Conservation (phyloP, 2,329 filamentous ascomycete genomes). For the Neonectria sp. region DNA sequence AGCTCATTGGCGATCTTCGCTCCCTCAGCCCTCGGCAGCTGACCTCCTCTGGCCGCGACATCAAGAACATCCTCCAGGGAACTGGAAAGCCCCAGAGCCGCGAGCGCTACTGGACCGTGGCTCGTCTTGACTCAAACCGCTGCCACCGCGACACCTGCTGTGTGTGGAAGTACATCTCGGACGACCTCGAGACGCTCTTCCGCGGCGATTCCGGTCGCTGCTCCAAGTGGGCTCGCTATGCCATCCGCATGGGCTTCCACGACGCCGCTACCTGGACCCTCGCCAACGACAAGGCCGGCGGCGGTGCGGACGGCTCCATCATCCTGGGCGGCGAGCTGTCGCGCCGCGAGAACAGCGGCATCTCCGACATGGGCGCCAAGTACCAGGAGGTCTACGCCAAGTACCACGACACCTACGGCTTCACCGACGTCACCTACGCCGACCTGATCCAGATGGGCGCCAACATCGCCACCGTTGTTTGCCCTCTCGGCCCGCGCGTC, state of each 20-base stretch:
- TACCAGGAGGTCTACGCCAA: constrained; percentile 58
- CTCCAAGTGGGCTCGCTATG: constrained; percentile 59
- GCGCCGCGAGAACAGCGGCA: constrained; percentile 62
- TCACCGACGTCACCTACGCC: constrained; percentile 62
- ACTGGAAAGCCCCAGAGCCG: constrained; percentile 47
- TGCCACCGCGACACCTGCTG: constrained; percentile 60
- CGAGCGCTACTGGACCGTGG: constrained; percentile 44
- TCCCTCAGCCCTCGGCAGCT: constrained; percentile 50
- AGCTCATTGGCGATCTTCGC: constrained; percentile 58
- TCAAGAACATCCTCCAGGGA: constrained; percentile 56
- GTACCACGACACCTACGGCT: constrained; percentile 53
- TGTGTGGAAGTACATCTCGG: constrained; percentile 60
- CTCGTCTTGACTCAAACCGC: constrained; percentile 38
- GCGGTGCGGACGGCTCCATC: constrained; percentile 64
- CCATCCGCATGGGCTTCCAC: constrained; percentile 65
- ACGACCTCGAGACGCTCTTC: constrained; percentile 57
- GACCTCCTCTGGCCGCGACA: constrained; percentile 52
- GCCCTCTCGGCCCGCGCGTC: constrained; percentile 62
- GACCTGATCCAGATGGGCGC: constrained; percentile 69
- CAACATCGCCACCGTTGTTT: constrained; percentile 65
- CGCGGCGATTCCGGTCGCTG: constrained; percentile 56
- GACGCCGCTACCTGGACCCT: constrained; percentile 63
- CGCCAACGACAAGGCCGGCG: constrained; percentile 49
- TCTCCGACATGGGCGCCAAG: constrained; percentile 59
- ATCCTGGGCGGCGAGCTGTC: constrained; percentile 57